A percentile compares a stretch with the other conserved stretches of the same genome.
phyloP scores from a whole-genome alignment of 805 yeast genomes.

The Komagataella pastoris region DNA sequence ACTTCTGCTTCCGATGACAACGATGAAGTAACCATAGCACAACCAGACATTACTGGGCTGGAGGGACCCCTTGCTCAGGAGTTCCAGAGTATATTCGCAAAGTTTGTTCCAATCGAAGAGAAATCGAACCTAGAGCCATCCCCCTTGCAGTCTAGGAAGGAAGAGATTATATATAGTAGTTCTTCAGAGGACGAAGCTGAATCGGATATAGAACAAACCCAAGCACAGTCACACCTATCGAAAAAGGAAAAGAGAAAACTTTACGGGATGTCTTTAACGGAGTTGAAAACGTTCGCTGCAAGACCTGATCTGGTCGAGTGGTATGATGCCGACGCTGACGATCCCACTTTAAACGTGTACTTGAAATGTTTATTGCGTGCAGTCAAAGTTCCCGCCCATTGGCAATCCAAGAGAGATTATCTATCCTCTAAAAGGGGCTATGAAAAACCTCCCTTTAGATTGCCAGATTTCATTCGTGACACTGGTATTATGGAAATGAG shows the following conservation, averaged over 20 bases:
- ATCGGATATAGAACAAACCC: slow-evolving; percentile 12
- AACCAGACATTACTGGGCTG: neutral
- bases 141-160: neutral
- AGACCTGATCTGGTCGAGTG: slow-evolving; percentile 74
- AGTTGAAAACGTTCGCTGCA: slow-evolving; percentile 44
- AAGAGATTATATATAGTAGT: neutral
- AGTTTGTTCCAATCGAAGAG: neutral
- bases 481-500: slow-evolving; percentile 89
- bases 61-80: neutral
- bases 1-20: neutral
- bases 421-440: slow-evolving; percentile 51
- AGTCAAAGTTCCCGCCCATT: slow-evolving; percentile 72
- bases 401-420: slow-evolving; percentile 73
- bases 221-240: slow-evolving; percentile 15
- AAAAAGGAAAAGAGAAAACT: slow-evolving; percentile 37
- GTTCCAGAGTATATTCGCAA: neutral
- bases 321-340: slow-evolving; percentile 76
- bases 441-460: slow-evolving; percentile 57
- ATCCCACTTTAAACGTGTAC: slow-evolving; percentile 53
- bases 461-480: slow-evolving; percentile 65
- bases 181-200: slow-evolving; percentile 7
- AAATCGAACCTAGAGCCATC: neutral
- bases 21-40: neutral
- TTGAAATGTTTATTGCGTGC: slow-evolving; percentile 54
- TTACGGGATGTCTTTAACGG: slow-evolving; percentile 51